Percentiles rank a stretch among this genome's conserved stretches.
Conservation (phyloP, 805 yeast species). For the Lipomyces sp. region DNA sequence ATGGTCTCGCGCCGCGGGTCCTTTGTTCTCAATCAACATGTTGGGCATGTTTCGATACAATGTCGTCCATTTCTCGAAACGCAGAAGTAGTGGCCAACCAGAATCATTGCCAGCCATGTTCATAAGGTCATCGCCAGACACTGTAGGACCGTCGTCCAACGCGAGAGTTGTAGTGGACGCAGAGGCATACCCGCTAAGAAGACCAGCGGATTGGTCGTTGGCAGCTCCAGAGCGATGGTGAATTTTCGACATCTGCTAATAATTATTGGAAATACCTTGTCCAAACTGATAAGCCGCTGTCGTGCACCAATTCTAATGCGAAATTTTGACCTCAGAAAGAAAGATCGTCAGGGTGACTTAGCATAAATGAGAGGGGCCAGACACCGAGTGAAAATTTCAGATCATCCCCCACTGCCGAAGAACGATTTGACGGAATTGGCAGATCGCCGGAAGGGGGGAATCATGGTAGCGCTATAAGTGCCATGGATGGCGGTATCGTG, state of each 20-base stretch:
- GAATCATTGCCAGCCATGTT: conserved; percentile 26
- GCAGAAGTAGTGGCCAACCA: conserved; percentile 32
- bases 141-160: not conserved
- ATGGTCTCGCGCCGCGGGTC: conserved; percentile 42
- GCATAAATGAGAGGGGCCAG: too few relatives aligned
- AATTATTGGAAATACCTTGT: not conserved
- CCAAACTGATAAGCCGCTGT: not conserved
- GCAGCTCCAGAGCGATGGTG: conserved; percentile 14
- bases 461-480: too few relatives aligned
- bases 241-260: conserved; percentile 13
- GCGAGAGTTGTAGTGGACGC: conserved; percentile 2
- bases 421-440: too few relatives aligned
- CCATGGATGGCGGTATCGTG: too few relatives aligned
- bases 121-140: conserved; percentile 24
- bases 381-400: too few relatives aligned
- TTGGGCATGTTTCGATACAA: conserved; percentile 27
- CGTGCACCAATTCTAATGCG: too few relatives aligned
- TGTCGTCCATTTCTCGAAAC: conserved; percentile 27
- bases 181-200: not conserved
- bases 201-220: conserved; percentile 14
- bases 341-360: too few relatives aligned
- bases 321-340: too few relatives aligned
- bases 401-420: too few relatives aligned
- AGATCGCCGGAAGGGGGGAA: too few relatives aligned
- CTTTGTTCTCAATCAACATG: conserved; percentile 36